A percentile compares a stretch with the other conserved stretches of the same genome.
Conservation (phyloP, 257 asterid genomes). For the Linderniella brevidens region DNA sequence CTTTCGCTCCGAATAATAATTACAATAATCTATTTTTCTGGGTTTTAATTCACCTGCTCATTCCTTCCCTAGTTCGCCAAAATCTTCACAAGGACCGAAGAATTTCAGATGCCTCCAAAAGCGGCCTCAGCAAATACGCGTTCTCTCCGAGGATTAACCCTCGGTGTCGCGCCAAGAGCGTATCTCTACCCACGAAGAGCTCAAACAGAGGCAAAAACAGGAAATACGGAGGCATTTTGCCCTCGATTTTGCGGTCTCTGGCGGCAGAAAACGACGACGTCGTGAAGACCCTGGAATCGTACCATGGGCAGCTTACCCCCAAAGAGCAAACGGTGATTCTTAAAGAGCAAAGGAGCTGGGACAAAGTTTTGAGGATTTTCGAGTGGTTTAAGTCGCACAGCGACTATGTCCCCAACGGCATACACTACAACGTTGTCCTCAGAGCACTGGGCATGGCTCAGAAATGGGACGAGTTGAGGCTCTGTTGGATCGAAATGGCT, state of each 20-base stretch:
- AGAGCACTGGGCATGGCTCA: conserved; percentile 65
- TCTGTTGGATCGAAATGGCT: conserved; percentile 94
- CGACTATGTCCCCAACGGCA: conserved; percentile 68
- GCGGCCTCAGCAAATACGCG: conserved; percentile 14
- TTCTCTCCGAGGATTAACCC: conserved; percentile 38
- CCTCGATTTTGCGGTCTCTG: conserved; percentile 44
- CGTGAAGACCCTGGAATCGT: conserved; percentile 36
- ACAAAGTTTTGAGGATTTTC: conserved; percentile 57
- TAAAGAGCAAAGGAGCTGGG: conserved; percentile 77
- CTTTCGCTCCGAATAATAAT: conserved; percentile 15
- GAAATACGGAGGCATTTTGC: conserved; percentile 56
- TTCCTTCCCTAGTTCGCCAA: conserved; percentile 1
- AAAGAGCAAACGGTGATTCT: conserved; percentile 81
- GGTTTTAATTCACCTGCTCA: conserved; percentile 18
- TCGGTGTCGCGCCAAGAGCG: conserved; percentile 26
- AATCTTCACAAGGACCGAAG: conserved; percentile 11
- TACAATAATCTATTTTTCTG: conserved; percentile 14
- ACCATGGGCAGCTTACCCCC: conserved; percentile 53
- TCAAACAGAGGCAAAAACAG: conserved; percentile 26
- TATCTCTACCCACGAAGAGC: conserved; percentile 22
- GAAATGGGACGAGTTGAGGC: conserved; percentile 91
- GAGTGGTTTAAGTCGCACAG: conserved; percentile 72
- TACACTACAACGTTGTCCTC: conserved; percentile 84
- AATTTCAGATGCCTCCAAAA: conserved; percentile 18
- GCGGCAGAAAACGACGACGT: conserved; percentile 50